Conservation (phyloP, 257 asterid species). For the Ilex asprella region DNA sequence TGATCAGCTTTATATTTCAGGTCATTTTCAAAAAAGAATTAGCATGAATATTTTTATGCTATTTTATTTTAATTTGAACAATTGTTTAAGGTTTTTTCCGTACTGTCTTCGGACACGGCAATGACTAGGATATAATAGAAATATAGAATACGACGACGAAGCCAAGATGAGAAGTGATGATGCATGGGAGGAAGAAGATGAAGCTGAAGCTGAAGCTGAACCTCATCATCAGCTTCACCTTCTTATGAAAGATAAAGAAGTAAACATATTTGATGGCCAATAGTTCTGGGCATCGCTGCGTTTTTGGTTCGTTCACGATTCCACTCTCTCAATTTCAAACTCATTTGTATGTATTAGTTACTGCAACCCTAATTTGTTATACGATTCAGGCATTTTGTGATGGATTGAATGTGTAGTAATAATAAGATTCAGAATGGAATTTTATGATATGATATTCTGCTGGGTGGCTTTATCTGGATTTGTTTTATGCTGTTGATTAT, state of each 20-base stretch:
- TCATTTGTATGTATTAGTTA: too few relatives aligned
- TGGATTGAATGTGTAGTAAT: not conserved
- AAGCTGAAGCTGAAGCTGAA: slow-evolving; percentile 34
- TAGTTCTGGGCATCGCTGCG: slow-evolving; percentile 83
- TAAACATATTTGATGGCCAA: slow-evolving; percentile 26
- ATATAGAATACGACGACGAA: too few relatives aligned
- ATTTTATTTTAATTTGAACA: too few relatives aligned
- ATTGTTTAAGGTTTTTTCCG: too few relatives aligned
- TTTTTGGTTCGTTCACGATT: slow-evolving; percentile 50
- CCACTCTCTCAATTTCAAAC: not conserved
- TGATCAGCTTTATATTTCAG: too few relatives aligned
- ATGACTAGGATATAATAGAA: too few relatives aligned
- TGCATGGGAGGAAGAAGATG: slow-evolving; percentile 22
- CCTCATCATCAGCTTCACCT: slow-evolving; percentile 24
- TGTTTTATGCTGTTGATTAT: slow-evolving; percentile 6
- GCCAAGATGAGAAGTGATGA: too few relatives aligned
- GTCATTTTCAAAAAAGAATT: too few relatives aligned
- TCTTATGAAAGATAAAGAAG: slow-evolving; percentile 24
- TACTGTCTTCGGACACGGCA: too few relatives aligned
- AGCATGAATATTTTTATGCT: too few relatives aligned
- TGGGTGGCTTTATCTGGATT: not conserved
- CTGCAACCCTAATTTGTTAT: not conserved
- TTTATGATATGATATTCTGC: not conserved
- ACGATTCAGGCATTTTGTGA: not conserved
- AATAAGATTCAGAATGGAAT: not conserved